These are phyloP conservation scores for Pseudogymnoascus sp. DNA, from an alignment of 2,329 filamentous ascomycete species.

Conservation along the genomic window DNA sequence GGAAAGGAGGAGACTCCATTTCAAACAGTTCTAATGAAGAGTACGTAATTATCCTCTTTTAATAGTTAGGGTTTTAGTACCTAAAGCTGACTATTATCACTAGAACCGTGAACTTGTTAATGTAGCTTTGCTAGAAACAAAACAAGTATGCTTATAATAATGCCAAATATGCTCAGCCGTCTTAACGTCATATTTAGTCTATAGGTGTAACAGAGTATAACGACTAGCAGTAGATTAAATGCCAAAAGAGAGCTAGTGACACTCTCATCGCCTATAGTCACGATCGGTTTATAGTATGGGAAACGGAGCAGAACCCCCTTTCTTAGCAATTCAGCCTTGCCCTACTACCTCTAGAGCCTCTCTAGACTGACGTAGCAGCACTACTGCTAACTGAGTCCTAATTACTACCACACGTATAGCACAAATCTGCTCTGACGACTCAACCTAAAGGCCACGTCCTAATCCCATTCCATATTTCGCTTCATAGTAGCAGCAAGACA, in stretches of 20 bases:
- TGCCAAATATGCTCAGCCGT: slow-evolving; percentile 2
- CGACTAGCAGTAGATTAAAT: neutral
- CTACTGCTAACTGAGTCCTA: neutral
- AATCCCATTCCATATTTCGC: neutral
- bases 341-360: neutral
- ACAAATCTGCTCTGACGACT: neutral
- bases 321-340: neutral
- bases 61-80: neutral
- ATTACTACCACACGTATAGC: neutral
- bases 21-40: neutral
- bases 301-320: neutral
- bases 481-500: neutral
- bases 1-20: neutral
- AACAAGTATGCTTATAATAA: slow-evolving; percentile 15
- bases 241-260: neutral
- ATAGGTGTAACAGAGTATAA: neutral
- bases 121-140: slow-evolving; percentile 16
- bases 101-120: slow-evolving; percentile 14
- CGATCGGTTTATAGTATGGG: neutral
- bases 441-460: neutral
- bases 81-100: neutral
- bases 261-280: neutral
- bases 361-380: neutral
- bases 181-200: neutral
- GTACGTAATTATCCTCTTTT: neutral